Evolutionary conservation across 371 early-diverging fungal species (phyloP).

Genomic region (Rhizopus arrhizus): DNA sequence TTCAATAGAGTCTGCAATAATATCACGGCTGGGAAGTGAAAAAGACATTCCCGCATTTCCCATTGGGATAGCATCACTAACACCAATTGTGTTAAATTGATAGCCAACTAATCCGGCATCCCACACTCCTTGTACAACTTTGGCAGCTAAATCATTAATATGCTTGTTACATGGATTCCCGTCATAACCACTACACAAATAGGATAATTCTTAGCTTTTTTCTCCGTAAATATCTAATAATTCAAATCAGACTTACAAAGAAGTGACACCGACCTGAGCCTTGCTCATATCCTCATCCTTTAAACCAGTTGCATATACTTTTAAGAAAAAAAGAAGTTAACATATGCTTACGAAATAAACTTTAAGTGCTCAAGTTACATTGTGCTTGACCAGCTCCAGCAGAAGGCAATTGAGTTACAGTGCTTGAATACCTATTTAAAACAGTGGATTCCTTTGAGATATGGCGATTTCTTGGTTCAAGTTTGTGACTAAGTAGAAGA

Average conservation of each 20-base stretch:
- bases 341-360: constrained; percentile 1
- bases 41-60: constrained; percentile 93
- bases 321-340: too few relatives aligned
- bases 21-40: constrained; percentile 92
- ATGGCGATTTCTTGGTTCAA: constrained; percentile 39
- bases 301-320: constrained; percentile 89
- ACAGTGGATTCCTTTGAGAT: constrained; percentile 21
- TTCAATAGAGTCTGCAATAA: constrained; percentile 97
- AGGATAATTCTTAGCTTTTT: not conserved
- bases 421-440: constrained; percentile 78
- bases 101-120: constrained; percentile 87
- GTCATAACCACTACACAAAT: constrained; percentile 31
- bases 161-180: constrained; percentile 97
- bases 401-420: constrained; percentile 86
- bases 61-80: constrained; percentile 94
- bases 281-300: constrained; percentile 74
- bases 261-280: constrained; percentile 90
- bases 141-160: constrained; percentile 78
- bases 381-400: constrained; percentile 97
- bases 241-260: constrained; percentile 63
- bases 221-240: not conserved
- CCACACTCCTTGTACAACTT: constrained; percentile 89
- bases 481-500: constrained; percentile 31
- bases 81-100: constrained; percentile 95
- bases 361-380: constrained; percentile 56